Conservation (phyloP, 768 basidiomycete genomes). For the Leccinellum rugosiceps region DNA sequence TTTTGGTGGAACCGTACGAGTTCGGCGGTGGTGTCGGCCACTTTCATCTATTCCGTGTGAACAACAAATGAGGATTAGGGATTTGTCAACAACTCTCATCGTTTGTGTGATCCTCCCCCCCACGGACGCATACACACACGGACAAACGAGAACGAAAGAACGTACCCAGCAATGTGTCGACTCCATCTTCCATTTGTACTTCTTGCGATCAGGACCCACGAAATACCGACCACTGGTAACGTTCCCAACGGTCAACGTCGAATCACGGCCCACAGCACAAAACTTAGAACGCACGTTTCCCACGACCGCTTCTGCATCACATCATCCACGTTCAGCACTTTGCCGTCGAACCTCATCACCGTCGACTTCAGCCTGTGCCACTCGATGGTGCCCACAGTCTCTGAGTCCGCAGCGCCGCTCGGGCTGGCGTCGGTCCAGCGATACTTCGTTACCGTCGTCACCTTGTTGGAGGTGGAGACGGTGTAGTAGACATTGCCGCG, state of each 20-base stretch:
- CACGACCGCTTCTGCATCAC: slow-evolving; percentile 17
- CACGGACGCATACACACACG: neutral
- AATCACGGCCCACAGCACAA: too few species aligned
- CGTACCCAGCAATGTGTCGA: slow-evolving; percentile 26
- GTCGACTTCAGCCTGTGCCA: slow-evolving; percentile 17
- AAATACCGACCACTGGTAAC: slow-evolving; percentile 31
- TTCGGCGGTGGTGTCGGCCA: slow-evolving; percentile 5
- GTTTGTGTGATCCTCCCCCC: neutral
- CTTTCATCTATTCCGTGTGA: slow-evolving; percentile 16
- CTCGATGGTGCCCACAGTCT: slow-evolving; percentile 25
- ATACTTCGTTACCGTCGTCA: slow-evolving; percentile 28
- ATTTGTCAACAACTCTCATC: neutral
- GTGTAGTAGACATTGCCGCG: slow-evolving; percentile 16
- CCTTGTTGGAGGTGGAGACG: slow-evolving; percentile 19
- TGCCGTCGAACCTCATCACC: slow-evolving; percentile 17
- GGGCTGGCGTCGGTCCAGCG: slow-evolving; percentile 12
- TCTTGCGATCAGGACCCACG: slow-evolving; percentile 26
- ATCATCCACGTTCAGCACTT: neutral
- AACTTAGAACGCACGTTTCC: slow-evolving; percentile 20
- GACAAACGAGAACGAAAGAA: neutral
- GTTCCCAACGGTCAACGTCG: neutral
- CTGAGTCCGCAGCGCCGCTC: slow-evolving; percentile 3
- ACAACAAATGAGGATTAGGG: neutral
- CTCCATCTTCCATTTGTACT: slow-evolving; percentile 34
- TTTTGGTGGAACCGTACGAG: slow-evolving; percentile 26